Percentiles rank a stretch among this genome's conserved stretches.
phyloP scores from a whole-genome alignment of 179 eudicot genomes.

The Monotropa hypopitys region DNA sequence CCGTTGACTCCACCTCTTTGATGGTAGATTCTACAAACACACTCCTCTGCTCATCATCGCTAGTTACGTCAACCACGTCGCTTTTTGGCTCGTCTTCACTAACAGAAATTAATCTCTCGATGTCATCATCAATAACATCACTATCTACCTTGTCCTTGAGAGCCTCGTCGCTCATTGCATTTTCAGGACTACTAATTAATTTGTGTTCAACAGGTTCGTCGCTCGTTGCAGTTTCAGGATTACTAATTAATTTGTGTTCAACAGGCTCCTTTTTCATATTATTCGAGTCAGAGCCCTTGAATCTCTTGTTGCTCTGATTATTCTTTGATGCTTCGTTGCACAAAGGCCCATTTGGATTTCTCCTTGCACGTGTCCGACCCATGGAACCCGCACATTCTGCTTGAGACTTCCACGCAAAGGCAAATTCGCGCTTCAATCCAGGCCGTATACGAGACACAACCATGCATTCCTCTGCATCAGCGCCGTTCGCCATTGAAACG shows the following conservation, averaged over 20 bases:
- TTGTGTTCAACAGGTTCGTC: neutral
- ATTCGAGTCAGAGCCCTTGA: constrained; percentile 3
- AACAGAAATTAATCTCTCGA: constrained; percentile 10
- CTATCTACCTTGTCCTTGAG: neutral
- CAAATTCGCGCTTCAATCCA: constrained; percentile 42
- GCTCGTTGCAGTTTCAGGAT: neutral
- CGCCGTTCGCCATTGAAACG: constrained; percentile 27
- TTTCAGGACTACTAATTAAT: neutral
- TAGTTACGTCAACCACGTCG: constrained; percentile 33
- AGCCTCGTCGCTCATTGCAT: neutral
- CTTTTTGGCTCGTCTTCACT: constrained; percentile 28
- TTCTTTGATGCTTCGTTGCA: neutral
- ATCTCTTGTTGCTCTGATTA: constrained; percentile 10
- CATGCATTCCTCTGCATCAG: constrained; percentile 22
- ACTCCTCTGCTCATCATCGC: constrained; percentile 25
- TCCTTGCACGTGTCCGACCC: constrained; percentile 29
- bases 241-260: neutral
- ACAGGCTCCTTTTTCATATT: neutral
- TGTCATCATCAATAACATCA: neutral
- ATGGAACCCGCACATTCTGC: constrained; percentile 21
- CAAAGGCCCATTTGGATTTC: constrained; percentile 4
- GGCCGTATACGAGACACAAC: constrained; percentile 28
- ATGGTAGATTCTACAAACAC: constrained; percentile 14
- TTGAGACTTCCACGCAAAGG: constrained; percentile 34
- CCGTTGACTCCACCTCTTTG: constrained; percentile 11